These are phyloP conservation scores for Aurinia saxatilis DNA, from an alignment of 345 rosid genomes.

Conservation along the genomic window DNA sequence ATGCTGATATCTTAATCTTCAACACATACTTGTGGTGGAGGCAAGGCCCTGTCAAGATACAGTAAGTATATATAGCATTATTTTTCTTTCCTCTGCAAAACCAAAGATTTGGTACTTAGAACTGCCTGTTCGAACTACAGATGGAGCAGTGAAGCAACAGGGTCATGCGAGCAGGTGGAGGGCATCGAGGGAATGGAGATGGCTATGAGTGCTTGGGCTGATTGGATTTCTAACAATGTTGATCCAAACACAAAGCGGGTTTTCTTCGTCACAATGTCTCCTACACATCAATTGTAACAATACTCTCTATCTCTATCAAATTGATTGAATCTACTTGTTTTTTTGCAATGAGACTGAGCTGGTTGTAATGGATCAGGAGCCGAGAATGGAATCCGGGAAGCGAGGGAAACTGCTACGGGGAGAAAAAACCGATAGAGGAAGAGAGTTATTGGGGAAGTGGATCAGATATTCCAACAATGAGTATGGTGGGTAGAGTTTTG, in stretches of 20 bases:
- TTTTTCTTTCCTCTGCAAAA: neutral
- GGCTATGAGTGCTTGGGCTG: conserved; percentile 92
- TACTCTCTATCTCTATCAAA: neutral
- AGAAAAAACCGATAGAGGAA: conserved; percentile 50
- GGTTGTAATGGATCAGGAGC: conserved; percentile 43
- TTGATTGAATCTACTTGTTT: neutral
- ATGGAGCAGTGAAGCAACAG: conserved; percentile 68
- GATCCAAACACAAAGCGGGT: conserved; percentile 45
- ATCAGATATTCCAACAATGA: conserved; percentile 74
- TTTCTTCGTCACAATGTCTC: conserved; percentile 93
- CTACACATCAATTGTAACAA: conserved; percentile 68
- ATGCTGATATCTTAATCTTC: conserved; percentile 82
- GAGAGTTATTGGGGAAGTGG: conserved; percentile 89
- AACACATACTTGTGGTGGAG: conserved; percentile 99
- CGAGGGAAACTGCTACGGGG: conserved; percentile 73
- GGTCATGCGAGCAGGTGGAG: conserved; percentile 72
- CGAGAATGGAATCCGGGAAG: conserved; percentile 74
- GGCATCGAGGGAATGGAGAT: conserved; percentile 79
- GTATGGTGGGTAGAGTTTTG: conserved; percentile 62
- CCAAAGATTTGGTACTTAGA: neutral
- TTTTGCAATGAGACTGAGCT: neutral
- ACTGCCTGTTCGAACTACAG: conserved; percentile 33
- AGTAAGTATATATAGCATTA: conserved; percentile 35
- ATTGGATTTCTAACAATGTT: conserved; percentile 58
- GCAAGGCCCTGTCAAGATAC: conserved; percentile 82